Conservation (phyloP, 805 yeast genomes). For the Maudiozyma turicensis region DNA sequence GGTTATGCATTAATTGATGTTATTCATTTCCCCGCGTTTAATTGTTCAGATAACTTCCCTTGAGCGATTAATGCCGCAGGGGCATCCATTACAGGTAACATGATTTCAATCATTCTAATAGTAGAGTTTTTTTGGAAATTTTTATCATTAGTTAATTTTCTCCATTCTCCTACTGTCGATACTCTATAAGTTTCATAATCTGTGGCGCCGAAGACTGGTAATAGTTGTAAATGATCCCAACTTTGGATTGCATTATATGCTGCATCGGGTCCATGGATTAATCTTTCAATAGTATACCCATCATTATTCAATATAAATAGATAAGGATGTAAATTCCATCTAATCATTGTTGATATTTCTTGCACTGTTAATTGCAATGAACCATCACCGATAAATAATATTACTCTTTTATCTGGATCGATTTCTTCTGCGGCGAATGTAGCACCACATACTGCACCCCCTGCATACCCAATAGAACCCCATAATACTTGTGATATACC, state of each 20-base stretch:
- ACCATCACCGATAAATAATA: constrained; percentile 57
- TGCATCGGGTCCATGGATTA: constrained; percentile 52
- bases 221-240: constrained; percentile 41
- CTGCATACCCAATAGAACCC: constrained; percentile 58
- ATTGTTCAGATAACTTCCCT: constrained; percentile 48
- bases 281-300: constrained; percentile 58
- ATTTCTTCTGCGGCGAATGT: constrained; percentile 49
- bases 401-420: constrained; percentile 43
- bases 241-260: constrained; percentile 49
- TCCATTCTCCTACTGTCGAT: constrained; percentile 46
- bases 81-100: constrained; percentile 61
- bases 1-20: neutral
- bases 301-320: constrained; percentile 51
- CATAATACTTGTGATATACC: constrained; percentile 60
- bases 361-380: constrained; percentile 57
- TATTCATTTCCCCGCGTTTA: constrained; percentile 29
- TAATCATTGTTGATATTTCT: constrained; percentile 52
- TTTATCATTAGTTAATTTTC: constrained; percentile 36
- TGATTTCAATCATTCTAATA: constrained; percentile 56
- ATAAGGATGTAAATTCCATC: constrained; percentile 50
- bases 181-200: constrained; percentile 29
- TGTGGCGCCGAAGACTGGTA: constrained; percentile 6
- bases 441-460: constrained; percentile 55
- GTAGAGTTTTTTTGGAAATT: constrained; percentile 43
- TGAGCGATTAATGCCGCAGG: constrained; percentile 54